phyloP scores from a whole-genome alignment of 345 rosid genomes.

The Aethionema arabicum region DNA sequence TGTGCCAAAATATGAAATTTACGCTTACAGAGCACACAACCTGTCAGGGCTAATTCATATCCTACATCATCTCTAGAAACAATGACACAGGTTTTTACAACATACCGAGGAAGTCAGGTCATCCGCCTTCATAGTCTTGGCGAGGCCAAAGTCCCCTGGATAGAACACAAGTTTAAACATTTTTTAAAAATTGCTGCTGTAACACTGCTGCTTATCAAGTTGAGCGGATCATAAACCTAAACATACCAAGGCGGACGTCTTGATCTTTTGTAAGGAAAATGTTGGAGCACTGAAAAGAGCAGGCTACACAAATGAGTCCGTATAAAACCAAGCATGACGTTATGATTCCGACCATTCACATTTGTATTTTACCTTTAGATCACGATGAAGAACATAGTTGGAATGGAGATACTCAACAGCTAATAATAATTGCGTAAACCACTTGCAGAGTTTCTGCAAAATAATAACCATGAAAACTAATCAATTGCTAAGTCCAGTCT shows the following conservation, averaged over 20 bases:
- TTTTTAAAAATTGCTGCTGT: not conserved
- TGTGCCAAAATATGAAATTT: not conserved
- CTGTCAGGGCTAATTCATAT: constrained; percentile 7
- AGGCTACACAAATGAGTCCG: constrained; percentile 37
- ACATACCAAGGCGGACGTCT: constrained; percentile 89
- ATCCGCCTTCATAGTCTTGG: constrained; percentile 90
- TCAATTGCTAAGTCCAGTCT: constrained; percentile 10
- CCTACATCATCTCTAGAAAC: constrained; percentile 14
- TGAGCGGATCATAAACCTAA: constrained; percentile 14
- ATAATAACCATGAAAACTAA: constrained; percentile 10
- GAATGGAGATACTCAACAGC: constrained; percentile 97
- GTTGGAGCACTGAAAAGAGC: constrained; percentile 76
- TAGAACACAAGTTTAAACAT: constrained; percentile 29
- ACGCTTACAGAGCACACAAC: not conserved
- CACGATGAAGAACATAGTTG: constrained; percentile 94
- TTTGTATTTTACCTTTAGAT: constrained; percentile 60
- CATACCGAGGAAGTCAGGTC: constrained; percentile 96
- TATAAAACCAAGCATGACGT: constrained; percentile 13
- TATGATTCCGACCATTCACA: constrained; percentile 23
- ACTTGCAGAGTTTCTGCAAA: constrained; percentile 89
- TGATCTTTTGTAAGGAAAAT: constrained; percentile 97
- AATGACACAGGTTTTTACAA: constrained; percentile 22
- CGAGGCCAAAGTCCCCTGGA: constrained; percentile 97
- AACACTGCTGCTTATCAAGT: constrained; percentile 10
- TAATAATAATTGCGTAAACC: constrained; percentile 86